Base-by-base conservation (phyloP, 768 basidiomycete species). In the Gautieria morchelliformis region DNA sequence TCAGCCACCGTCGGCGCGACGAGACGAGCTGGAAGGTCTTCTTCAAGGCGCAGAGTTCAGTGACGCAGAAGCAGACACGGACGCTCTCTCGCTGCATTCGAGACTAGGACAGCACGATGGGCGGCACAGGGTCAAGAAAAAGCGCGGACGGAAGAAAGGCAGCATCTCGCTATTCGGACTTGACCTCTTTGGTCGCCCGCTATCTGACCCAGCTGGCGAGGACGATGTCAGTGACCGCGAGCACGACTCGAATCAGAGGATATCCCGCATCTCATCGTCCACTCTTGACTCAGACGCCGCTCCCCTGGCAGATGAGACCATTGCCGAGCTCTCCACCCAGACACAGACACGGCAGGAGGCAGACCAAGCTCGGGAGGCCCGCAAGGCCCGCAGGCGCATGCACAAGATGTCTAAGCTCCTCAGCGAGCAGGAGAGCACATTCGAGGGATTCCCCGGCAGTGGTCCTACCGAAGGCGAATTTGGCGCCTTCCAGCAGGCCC, bases 261-360 rank as follows among this genome's bases (percentile, higher is more conserved):
- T 54, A 5, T 62, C 68, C n/a, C 52, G 67, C 5, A 67, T 69
- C 22, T 66, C 69, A 1, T 68, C 74, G 3, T 69, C 72, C 5
- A 83, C 83, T 5, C 75, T 86, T 44, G 87, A 88, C 67, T 81
- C 83, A 0, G 87, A 88, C 60, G 85, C 87, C 3, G 79, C 85
- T 5, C 80, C 80, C 1, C 71, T 89, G 14, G 83, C 84, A 52
- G 67, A 78, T 7, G 73, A 78, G 10, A 71, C 75, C 17, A 85
- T 89, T 55, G 77, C 74, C 52, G 72, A 72, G 30, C 63, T 83
- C 39, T 76, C 81, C 33, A 75, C 71, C 55, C 73, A 71, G 27
- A 76, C 77, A 59, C 71, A 71, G 12, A 68, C 68, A 53, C 64
- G 63, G 15, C 60, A 51, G 9, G 67, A 65, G 61, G 80, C 77